A percentile compares a stretch with the other conserved stretches of the same genome.
Conservation (phyloP, 768 basidiomycete species). For the Collybia mongolica region DNA sequence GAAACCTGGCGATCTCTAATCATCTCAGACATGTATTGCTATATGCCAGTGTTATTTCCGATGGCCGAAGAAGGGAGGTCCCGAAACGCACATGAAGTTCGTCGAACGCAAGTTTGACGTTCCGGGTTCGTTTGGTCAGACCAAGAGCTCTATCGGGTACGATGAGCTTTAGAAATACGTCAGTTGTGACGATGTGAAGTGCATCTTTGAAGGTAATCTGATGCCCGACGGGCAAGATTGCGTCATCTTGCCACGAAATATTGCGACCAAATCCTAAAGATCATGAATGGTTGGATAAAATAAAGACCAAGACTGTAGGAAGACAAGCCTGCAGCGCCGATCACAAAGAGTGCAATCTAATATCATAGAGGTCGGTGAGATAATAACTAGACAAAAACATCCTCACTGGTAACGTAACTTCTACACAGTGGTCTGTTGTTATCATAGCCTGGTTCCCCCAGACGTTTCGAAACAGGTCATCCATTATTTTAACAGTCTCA, state of each 20-base stretch:
- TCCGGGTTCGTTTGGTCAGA: constrained; percentile 29
- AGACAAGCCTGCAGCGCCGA: constrained; percentile 48
- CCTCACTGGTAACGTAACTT: constrained; percentile 53
- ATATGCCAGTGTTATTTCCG: not conserved
- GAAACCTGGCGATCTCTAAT: constrained; percentile 38
- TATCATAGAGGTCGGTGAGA: constrained; percentile 8
- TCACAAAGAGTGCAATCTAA: constrained; percentile 56
- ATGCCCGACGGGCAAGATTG: not conserved
- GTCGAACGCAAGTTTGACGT: constrained; percentile 33
- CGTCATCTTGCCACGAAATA: not conserved
- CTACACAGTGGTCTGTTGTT: constrained; percentile 42
- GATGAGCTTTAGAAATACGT: constrained; percentile 33
- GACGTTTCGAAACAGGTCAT: constrained; percentile 42
- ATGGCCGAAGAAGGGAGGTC: not conserved
- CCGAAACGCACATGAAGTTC: constrained; percentile 37
- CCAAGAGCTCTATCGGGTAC: constrained; percentile 39
- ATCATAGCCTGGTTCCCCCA: constrained; percentile 45
- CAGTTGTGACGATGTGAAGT: constrained; percentile 38
- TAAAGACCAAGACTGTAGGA: not conserved
- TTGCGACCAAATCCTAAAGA: not conserved
- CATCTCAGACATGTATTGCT: constrained; percentile 54
- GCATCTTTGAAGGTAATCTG: constrained; percentile 23
- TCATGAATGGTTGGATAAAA: not conserved
- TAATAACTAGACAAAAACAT: not conserved
- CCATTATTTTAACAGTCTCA: constrained; percentile 39